Percentiles rank a stretch among this genome's conserved stretches.
These are phyloP conservation scores for Avicennia marina DNA, from an alignment of 257 asterid species.

Conservation along the genomic window DNA sequence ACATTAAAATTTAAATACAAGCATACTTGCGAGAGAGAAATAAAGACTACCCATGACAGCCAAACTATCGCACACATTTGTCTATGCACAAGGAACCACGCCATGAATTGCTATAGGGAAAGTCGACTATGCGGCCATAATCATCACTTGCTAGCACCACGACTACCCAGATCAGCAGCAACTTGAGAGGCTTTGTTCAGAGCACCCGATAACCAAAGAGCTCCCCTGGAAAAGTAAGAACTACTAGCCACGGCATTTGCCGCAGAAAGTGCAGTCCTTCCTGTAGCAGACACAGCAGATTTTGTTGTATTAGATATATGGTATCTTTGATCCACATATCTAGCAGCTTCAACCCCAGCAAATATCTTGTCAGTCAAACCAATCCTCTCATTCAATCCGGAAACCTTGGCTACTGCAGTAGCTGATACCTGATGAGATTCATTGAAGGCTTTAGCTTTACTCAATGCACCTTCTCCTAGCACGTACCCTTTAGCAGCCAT, in stretches of 20 bases:
- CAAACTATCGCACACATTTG: no score
- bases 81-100: no score
- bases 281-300: conserved; percentile 75
- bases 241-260: conserved; percentile 70
- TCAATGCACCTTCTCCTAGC: conserved; percentile 79
- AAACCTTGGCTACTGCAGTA: conserved; percentile 86
- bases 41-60: no score
- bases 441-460: conserved; percentile 75
- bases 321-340: conserved; percentile 56
- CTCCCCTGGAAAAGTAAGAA: conserved; percentile 77
- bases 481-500: conserved; percentile 76
- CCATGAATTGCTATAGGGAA: no score
- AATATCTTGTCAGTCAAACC: conserved; percentile 77
- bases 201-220: conserved; percentile 88
- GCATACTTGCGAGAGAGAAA: no score
- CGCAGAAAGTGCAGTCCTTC: conserved; percentile 73
- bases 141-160: conserved; percentile 31
- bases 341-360: conserved; percentile 79
- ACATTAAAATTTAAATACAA: no score
- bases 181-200: conserved; percentile 67
- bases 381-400: conserved; percentile 68
- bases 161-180: conserved; percentile 76
- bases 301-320: conserved; percentile 59
- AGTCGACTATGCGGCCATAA: no score
- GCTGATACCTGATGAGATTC: conserved; percentile 91